Percentiles rank a stretch among this genome's conserved stretches.
Evolutionary conservation across 2,329 filamentous ascomycete species (phyloP).

Genomic region (Apiospora aurea): DNA sequence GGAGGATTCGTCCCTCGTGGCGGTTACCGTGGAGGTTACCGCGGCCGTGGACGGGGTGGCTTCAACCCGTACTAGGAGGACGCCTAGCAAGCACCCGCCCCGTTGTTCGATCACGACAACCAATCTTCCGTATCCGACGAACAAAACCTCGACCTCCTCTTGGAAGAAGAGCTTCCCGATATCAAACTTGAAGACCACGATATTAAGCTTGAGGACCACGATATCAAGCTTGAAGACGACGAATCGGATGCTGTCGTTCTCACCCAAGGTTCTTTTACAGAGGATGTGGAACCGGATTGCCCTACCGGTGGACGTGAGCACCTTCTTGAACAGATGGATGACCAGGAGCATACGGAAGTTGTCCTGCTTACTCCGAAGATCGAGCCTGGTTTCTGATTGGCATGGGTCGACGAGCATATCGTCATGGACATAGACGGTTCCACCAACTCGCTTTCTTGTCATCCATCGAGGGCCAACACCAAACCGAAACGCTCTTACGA

Average conservation of each 20-base stretch:
- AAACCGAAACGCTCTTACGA: neutral
- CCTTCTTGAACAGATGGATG: neutral
- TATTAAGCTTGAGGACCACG: too few relatives aligned
- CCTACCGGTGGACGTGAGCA: neutral
- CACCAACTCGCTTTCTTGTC: neutral
- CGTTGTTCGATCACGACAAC: conserved; percentile 11
- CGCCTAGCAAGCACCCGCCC: conserved; percentile 22
- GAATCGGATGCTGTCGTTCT: neutral
- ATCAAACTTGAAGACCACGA: neutral
- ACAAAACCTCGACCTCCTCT: neutral
- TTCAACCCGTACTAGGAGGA: conserved; percentile 67
- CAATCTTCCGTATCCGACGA: neutral
- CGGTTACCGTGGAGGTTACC: conserved; percentile 66
- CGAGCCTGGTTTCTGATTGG: neutral
- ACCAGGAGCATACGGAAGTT: neutral
- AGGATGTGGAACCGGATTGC: neutral
- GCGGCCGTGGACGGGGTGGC: conserved; percentile 63
- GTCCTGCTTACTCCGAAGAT: neutral
- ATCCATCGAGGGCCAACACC: neutral
- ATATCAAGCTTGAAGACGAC: neutral
- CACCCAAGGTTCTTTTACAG: neutral
- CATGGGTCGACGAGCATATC: neutral
- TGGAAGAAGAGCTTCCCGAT: neutral
- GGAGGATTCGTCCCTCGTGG: conserved; percentile 58
- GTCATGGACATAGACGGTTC: neutral